Percentiles rank a stretch among this genome's conserved stretches.
These are phyloP conservation scores for Lactuca saligna DNA, from an alignment of 129 eudicot genomes.

Conservation along the genomic window DNA sequence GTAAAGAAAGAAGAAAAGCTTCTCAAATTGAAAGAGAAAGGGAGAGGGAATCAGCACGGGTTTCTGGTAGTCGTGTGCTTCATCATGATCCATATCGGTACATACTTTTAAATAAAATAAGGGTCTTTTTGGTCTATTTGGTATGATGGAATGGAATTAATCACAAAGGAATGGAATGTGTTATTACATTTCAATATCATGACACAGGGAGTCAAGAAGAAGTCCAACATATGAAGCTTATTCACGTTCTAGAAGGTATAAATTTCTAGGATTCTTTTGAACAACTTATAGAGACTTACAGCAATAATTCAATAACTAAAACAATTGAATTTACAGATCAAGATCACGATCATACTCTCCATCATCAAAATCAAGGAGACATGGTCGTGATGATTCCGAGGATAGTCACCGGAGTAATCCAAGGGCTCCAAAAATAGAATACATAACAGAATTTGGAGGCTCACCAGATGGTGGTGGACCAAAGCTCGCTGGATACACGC, in stretches of 20 bases:
- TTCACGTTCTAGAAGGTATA: conserved; percentile 83
- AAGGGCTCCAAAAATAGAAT: conserved; percentile 85
- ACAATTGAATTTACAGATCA: conserved; percentile 40
- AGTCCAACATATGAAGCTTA: conserved; percentile 98
- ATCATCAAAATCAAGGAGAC: conserved; percentile 76
- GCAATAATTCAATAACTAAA: background rate
- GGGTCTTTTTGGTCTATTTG: too few relatives aligned
- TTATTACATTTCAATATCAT: background rate
- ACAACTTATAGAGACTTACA: conserved; percentile 9
- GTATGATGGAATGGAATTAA: too few relatives aligned
- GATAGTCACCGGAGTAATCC: conserved; percentile 74
- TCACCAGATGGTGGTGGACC: conserved; percentile 62
- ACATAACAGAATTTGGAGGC: conserved; percentile 93
- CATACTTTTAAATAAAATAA: background rate
- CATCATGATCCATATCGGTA: conserved; percentile 94
- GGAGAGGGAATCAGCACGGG: conserved; percentile 80
- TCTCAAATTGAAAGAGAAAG: conserved; percentile 91
- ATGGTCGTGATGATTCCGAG: conserved; percentile 65
- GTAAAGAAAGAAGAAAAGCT: conserved; percentile 95
- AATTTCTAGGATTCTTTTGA: background rate
- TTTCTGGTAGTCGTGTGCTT: conserved; percentile 69
- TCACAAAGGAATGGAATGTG: too few relatives aligned
- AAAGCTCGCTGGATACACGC: conserved; percentile 78
- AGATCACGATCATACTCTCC: conserved; percentile 92
- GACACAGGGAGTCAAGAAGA: conserved; percentile 83